Percentiles rank a stretch among this genome's conserved stretches.
These are phyloP conservation scores for Penicillium bovifimosum DNA, from an alignment of 495 filamentous ascomycete species.

Conservation along the genomic window DNA sequence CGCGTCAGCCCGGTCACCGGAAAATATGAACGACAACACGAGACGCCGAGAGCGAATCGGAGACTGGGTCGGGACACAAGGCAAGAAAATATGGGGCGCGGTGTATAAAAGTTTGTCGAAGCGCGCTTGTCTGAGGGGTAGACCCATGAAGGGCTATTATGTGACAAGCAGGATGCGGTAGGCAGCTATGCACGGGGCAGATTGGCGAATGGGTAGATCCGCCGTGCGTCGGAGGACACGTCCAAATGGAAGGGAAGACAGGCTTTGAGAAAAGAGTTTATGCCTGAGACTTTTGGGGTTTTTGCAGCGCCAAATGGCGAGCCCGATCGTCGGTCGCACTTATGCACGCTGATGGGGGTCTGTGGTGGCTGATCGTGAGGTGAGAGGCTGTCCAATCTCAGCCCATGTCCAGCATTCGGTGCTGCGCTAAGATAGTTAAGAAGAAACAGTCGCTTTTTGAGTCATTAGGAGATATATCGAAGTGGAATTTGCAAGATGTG, in stretches of 20 bases:
- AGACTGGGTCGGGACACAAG: slow-evolving; percentile 6
- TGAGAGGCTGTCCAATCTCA: slow-evolving; percentile 19
- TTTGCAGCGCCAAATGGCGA: slow-evolving; percentile 10
- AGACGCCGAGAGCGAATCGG: slow-evolving; percentile 16
- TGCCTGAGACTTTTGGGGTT: background rate
- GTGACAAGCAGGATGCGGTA: slow-evolving; percentile 12
- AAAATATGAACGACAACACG: slow-evolving; percentile 12
- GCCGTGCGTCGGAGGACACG: slow-evolving; percentile 11
- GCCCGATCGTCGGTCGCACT: slow-evolving; percentile 37
- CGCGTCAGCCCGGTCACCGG: slow-evolving; percentile 67
- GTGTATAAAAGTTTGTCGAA: slow-evolving; percentile 5
- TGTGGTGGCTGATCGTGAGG: slow-evolving; percentile 6
- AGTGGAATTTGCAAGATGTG: background rate
- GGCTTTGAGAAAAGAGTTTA: slow-evolving; percentile 3
- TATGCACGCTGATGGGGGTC: slow-evolving; percentile 37
- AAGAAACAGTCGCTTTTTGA: background rate
- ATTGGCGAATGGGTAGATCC: slow-evolving; percentile 19
- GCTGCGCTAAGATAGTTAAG: background rate
- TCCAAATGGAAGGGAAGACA: slow-evolving; percentile 15
- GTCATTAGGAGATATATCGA: background rate
- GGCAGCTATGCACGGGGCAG: slow-evolving; percentile 8
- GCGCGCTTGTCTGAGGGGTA: slow-evolving; percentile 18
- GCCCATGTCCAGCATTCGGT: slow-evolving; percentile 13
- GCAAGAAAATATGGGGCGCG: slow-evolving; percentile 10
- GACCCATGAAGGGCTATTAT: slow-evolving; percentile 16